These are phyloP conservation scores for Aegilops longissima DNA, from an alignment of 176 grass and related monocot species.

Conservation along the genomic window DNA sequence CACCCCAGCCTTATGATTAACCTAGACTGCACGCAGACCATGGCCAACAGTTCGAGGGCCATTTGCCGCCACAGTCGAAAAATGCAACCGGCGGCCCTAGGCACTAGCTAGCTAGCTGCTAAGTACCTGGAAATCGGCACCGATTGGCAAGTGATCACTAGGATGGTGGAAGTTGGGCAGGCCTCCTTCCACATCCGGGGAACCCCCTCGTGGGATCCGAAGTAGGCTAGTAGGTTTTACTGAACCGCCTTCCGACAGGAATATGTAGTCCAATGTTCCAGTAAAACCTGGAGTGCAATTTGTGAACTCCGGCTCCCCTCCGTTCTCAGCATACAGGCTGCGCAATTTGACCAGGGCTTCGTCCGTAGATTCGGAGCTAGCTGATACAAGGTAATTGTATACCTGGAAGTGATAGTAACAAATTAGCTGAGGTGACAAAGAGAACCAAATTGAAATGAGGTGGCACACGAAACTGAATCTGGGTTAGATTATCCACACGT, in stretches of 20 bases:
- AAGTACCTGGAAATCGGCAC: slow-evolving; percentile 61
- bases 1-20: not conserved
- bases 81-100: not conserved
- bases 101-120: slow-evolving; percentile 14
- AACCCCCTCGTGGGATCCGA: slow-evolving; percentile 50
- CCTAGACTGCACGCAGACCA: not conserved
- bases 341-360: slow-evolving; percentile 46
- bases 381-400: slow-evolving; percentile 64
- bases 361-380: slow-evolving; percentile 21
- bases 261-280: slow-evolving; percentile 86
- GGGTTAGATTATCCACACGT: not conserved
- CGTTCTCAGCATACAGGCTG: slow-evolving; percentile 76
- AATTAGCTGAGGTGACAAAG: slow-evolving; percentile 10
- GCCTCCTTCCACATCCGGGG: slow-evolving; percentile 58
- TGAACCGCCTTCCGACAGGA: slow-evolving; percentile 39
- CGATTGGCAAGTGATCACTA: slow-evolving; percentile 91
- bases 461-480: not conserved
- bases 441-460: not conserved
- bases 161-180: slow-evolving; percentile 79
- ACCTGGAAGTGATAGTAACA: slow-evolving; percentile 54
- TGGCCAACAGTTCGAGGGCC: not conserved
- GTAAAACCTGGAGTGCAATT: slow-evolving; percentile 93
- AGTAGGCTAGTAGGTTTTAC: slow-evolving; percentile 73
- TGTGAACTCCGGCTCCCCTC: slow-evolving; percentile 83
- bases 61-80: not conserved